Base-by-base conservation (phyloP, 2,329 filamentous ascomycete species). In the Ascocoryne sarcoides region DNA sequence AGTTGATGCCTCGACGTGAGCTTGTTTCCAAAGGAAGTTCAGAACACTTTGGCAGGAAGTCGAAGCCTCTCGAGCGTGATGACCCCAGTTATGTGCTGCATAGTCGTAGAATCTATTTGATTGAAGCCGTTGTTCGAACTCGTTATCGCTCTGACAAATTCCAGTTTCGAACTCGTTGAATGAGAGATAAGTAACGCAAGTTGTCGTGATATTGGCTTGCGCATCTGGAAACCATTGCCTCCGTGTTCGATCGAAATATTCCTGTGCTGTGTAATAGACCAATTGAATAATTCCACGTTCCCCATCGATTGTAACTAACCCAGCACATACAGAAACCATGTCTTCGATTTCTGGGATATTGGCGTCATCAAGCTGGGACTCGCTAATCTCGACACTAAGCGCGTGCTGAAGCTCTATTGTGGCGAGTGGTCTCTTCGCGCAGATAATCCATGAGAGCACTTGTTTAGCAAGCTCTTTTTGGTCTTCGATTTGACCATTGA, bases 351-450 rank as follows among this genome's bases (percentile, higher is more conserved):
- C 32, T 32, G 60, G 45, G 0, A 68, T 15, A 15, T 64, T 62
- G 0, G 65, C 58, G 33, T 57, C 16, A 4, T 68, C 60, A 9
- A 69, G 36, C 1, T 52, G 40, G 0, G 36, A 0, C 2, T 50
- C 31, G 0, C 46, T 57, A 2, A 37, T 1, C 29, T 65, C 59
- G 0, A 66, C 50, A 0, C 62, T 66, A 10, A 73, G 56, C 0
- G 66, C 67, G 44, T 70, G 58, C 36, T 60, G 58, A 3, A 72
- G 55, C 41, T 71, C 65, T 1, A 14, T 0, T 1, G 40, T 52
- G 1, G 43, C 58, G 0, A 71, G 43, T 0, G 51, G 60, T 30
- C 60, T 55, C 32, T 51, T 60, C 1, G 65, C 58, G 28, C 43
- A 65, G 0, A 54, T 57, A 8, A 71, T 61, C 68, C 65, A 71